Percentiles rank a stretch among this genome's conserved stretches.
phyloP scores from a whole-genome alignment of 2,329 filamentous ascomycete species.

The Phyllosticta capitalensis region DNA sequence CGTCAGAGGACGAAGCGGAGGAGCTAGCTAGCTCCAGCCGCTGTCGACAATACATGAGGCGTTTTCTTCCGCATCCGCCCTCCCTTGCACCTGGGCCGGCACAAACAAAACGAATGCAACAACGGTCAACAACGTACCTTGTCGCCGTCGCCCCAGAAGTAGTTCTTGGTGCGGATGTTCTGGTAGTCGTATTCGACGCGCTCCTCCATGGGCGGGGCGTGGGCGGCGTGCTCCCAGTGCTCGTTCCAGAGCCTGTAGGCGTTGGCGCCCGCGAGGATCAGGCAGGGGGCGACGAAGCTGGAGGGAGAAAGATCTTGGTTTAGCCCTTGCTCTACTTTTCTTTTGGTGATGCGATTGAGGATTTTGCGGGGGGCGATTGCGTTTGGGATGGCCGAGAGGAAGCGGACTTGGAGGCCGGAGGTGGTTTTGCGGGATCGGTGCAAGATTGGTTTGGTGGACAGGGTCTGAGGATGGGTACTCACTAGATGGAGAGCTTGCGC shows the following conservation, averaged over 20 bases:
- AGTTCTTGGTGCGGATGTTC: conserved; percentile 97
- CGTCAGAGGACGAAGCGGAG: too few species aligned
- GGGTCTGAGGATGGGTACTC: conserved; percentile 37
- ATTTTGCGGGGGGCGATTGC: not conserved
- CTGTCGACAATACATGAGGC: not conserved
- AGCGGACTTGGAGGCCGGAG: not conserved
- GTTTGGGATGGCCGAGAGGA: not conserved
- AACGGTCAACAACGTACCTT: conserved; percentile 51
- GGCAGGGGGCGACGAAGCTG: conserved; percentile 65
- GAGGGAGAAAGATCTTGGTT: conserved; percentile 9
- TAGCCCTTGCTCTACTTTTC: not conserved
- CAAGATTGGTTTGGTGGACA: not conserved
- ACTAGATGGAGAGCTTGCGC: conserved; percentile 95
- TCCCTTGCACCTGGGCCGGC: not conserved
- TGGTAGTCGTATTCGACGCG: conserved; percentile 90
- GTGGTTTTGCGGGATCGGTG: not conserved
- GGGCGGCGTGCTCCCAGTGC: conserved; percentile 93
- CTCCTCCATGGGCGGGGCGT: conserved; percentile 82
- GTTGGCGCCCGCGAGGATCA: conserved; percentile 66
- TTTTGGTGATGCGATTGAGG: not conserved
- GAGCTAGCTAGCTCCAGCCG: not conserved
- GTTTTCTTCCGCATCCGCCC: not conserved
- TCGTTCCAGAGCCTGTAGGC: conserved; percentile 87
- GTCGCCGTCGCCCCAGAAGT: conserved; percentile 87
- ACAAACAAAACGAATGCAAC: not conserved